A percentile compares a stretch with the other conserved stretches of the same genome.
phyloP scores from a whole-genome alignment of 1,284 basidiomycete genomes.

The Takashimella tepidaria region DNA sequence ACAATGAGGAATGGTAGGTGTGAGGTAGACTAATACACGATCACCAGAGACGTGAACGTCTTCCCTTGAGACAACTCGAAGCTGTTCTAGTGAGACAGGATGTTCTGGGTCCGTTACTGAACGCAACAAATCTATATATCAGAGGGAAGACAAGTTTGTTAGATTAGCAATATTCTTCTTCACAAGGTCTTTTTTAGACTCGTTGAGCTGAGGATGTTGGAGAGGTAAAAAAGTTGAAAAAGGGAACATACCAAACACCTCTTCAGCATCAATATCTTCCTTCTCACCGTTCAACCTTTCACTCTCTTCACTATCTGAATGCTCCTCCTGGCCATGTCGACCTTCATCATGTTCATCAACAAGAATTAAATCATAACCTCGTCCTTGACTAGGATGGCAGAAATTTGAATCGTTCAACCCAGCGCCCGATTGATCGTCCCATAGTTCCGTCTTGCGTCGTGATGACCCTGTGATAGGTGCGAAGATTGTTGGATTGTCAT shows the following conservation, averaged over 20 bases:
- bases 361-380: conserved; percentile 4
- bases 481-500: conserved; percentile 43
- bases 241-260: conserved; percentile 54
- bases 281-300: conserved; percentile 21
- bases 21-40: conserved; percentile 79
- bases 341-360: background rate
- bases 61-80: conserved; percentile 85
- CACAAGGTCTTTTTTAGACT: too few relatives aligned
- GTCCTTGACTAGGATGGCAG: background rate
- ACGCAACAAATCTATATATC: conserved; percentile 76
- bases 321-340: background rate
- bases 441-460: conserved; percentile 12
- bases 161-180: too few relatives aligned
- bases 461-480: conserved; percentile 21
- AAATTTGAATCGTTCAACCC: background rate
- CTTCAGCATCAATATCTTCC: conserved; percentile 58
- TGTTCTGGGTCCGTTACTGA: conserved; percentile 96
- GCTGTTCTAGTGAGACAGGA: conserved; percentile 88
- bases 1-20: conserved; percentile 97
- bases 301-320: background rate
- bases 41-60: conserved; percentile 74
- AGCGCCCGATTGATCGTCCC: conserved; percentile 12
- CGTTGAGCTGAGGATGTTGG: too few relatives aligned
- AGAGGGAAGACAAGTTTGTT: too few relatives aligned
- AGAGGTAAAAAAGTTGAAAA: too few relatives aligned